Conservation (phyloP, 495 filamentous ascomycete species). For the Talaromyces proteolyticus region DNA sequence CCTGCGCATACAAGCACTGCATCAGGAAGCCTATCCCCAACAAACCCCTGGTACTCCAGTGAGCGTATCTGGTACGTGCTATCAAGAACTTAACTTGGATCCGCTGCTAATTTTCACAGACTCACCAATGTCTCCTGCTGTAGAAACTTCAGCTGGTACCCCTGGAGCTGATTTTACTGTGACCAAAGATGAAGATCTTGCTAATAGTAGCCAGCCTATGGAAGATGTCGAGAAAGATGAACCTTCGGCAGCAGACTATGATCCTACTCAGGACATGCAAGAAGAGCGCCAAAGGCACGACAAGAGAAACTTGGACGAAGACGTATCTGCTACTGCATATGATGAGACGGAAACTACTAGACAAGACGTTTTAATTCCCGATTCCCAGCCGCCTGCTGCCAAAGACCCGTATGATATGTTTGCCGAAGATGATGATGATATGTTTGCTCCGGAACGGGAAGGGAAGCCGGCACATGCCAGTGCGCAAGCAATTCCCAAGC, state of each 20-base stretch:
- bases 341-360: slow-evolving; percentile 53
- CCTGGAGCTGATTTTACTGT: slow-evolving; percentile 47
- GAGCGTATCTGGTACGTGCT: not conserved
- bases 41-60: slow-evolving; percentile 7
- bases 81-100: not conserved
- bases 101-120: slow-evolving; percentile 8
- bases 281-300: slow-evolving; percentile 75
- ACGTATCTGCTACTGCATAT: slow-evolving; percentile 52
- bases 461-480: slow-evolving; percentile 34
- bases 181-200: slow-evolving; percentile 57
- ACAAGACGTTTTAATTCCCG: slow-evolving; percentile 52
- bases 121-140: slow-evolving; percentile 27
- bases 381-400: slow-evolving; percentile 25
- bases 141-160: slow-evolving; percentile 40
- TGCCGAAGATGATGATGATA: slow-evolving; percentile 83
- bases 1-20: slow-evolving; percentile 70
- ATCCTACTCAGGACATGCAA: slow-evolving; percentile 87
- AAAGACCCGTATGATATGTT: slow-evolving; percentile 90
- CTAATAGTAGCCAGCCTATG: slow-evolving; percentile 49
- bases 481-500: slow-evolving; percentile 45
- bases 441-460: slow-evolving; percentile 66
- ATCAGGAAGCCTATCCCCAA: slow-evolving; percentile 46
- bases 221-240: slow-evolving; percentile 60
- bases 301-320: slow-evolving; percentile 51
- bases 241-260: slow-evolving; percentile 92